These are phyloP conservation scores for Talaromyces nanjingensis DNA, from an alignment of 495 filamentous ascomycete genomes.

Conservation along the genomic window DNA sequence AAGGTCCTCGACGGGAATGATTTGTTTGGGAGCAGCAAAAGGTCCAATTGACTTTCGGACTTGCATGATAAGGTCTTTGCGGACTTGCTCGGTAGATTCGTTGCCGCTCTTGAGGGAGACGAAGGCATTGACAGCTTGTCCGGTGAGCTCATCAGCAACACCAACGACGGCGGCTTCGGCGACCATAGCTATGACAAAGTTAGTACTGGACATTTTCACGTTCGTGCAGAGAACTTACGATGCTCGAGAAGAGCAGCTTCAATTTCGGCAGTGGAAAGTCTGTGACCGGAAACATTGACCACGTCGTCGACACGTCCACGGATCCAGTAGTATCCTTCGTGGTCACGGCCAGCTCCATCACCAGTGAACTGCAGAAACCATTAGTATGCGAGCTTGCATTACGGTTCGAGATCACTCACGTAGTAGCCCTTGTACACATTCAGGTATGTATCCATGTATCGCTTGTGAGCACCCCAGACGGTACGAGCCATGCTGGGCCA, in stretches of 20 bases:
- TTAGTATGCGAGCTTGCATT: not conserved
- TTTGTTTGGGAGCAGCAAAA: constrained; percentile 91
- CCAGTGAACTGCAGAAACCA: constrained; percentile 77
- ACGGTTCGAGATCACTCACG: constrained; percentile 46
- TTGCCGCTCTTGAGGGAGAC: constrained; percentile 85
- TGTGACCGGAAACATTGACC: constrained; percentile 94
- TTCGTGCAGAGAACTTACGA: constrained; percentile 36
- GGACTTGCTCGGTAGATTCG: constrained; percentile 70
- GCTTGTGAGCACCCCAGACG: constrained; percentile 95
- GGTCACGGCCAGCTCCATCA: constrained; percentile 93
- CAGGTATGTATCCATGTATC: constrained; percentile 98
- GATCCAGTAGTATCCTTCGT: constrained; percentile 99
- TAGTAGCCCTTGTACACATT: constrained; percentile 99
- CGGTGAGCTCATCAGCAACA: constrained; percentile 85
- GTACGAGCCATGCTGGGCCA: constrained; percentile 99
- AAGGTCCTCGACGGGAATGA: constrained; percentile 83
- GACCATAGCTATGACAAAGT: constrained; percentile 47
- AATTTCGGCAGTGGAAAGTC: constrained; percentile 95
- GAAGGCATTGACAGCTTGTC: constrained; percentile 96
- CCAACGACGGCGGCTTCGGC: constrained; percentile 96
- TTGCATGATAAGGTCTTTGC: constrained; percentile 89
- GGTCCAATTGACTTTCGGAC: constrained; percentile 96
- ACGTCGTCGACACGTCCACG: constrained; percentile 97
- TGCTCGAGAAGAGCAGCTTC: constrained; percentile 95
- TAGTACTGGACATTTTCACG: not conserved